Base-by-base conservation (phyloP, 371 early-diverging fungal genomes). In the Actinomortierella wolfii region DNA sequence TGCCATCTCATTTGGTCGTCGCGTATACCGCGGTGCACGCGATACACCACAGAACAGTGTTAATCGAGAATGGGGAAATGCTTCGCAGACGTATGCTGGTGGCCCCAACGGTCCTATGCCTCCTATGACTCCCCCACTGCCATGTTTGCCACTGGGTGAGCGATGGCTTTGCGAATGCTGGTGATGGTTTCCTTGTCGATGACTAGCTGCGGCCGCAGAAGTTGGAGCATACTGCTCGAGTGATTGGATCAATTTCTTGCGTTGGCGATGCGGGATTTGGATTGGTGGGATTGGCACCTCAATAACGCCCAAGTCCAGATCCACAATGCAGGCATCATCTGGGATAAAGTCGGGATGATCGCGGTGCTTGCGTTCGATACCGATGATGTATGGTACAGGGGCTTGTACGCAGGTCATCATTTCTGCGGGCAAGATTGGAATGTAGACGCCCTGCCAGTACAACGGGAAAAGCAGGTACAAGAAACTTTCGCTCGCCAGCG, bases 301-400 rank as follows among this genome's bases (percentile, higher is more conserved):
- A 57, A 85, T 78, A 0, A 81, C 75, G 51, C 86, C 83, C n/a
- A 80, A 80, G 57, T 86, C 86, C 40, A 87, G 51, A 54, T 87
- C 85, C 7, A 82, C 80, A 17, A 87, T 77, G 57, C 83, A 84
- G 28, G 78, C 81, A 64, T 92, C 92, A 42, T 85, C 84, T 2
- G 90, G 87, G 54, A 81, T 78, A 56, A 85, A 86, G 42, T 88
- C 89, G 2, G 83, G 44, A n/a, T n/a, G n/a, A 21, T 86, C 86
- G 2, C 76, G 77, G 58, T 83, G 77, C 7, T 67, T 65, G 11
- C 89, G 81, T 41, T 86, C 78, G 23, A 91, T 82, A 2, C 94
- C 94, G 49, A 92, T 81, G 42, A 94, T 89, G 54, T 89, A 94
- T 7, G 94, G 94, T 39, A 92, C 88, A 25, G 94, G 93, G 2